phyloP scores from a whole-genome alignment of 306 rosid genomes.

The barrel medic (Medicago truncatula) region MtrunA17r5.0-ANR NC_053049.1:10194001-10194500 shows the following conservation, averaged over 20 bases:
- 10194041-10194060: slow-evolving; percentile 65
- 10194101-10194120: slow-evolving; percentile 71
- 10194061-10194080: slow-evolving; percentile 76
- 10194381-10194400: neutral
- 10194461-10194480: neutral
- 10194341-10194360: neutral
- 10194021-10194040: slow-evolving; percentile 87
- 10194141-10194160: slow-evolving; percentile 75
- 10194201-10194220: neutral
- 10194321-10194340: neutral
- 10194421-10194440: no score
- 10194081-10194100: slow-evolving; percentile 82
- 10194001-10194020: slow-evolving; percentile 76
- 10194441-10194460: no score
- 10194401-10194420: no score
- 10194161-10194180: slow-evolving; percentile 71
- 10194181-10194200: neutral
- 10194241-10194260: neutral
- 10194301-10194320: no score
- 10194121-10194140: slow-evolving; percentile 83
- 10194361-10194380: neutral
- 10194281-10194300: no score
- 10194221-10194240: neutral
- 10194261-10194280: neutral
- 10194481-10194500: no score